Evolutionary conservation across 2,329 filamentous ascomycete genomes (phyloP), one percentile per base, ranked within the genome.

Genomic region (Botryotinia narcissicola): DNA sequence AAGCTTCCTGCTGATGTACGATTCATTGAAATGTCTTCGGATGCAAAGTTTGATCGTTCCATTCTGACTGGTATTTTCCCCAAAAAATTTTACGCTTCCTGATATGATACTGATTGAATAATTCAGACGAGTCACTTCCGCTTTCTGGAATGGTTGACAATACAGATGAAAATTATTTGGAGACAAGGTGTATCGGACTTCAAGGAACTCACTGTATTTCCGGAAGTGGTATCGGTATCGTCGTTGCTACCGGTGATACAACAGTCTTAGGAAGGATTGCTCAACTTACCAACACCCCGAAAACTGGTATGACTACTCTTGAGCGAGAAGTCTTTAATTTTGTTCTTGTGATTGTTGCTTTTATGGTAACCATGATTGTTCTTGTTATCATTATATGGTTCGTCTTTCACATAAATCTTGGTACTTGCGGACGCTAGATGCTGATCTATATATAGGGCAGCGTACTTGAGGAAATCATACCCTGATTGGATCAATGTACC

Each of bases 251-350:
- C 0, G 92, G 91, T 9, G 90, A 93, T 79, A 85, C 83, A 25
- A 93, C 92, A 0, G 89, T 94, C 40, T 93, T 94, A 81, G 92
- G 92, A 16, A 88, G 90, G 60, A 92, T 94, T 76, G 91, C 92
- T 1, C 89, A 89, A 75, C 83, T 94, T 61, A 92, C 92, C 0
- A 92, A 87, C 70, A 86, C 90, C 71, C 91, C 91, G 0, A 91
- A 91, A 78, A 86, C 84, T 4, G 90, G 88, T 37, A 83, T 92
- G 82, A 92, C 91, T 0, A 89, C 90, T 0, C 84, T 94, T 1
- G 91, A 94, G 79, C 89, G 86, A 74, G 92, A 94, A 78, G 89
- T 95, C 0, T 80, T 91, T 6, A 87, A 90, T 76, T 94, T 94
- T 80, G 91, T 94, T 35, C 80, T 85, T 9, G 87, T 93, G 70